These are phyloP conservation scores for Gyrodon tennesseensis DNA, from an alignment of 1,284 basidiomycete genomes.

Conservation along the genomic window DNA sequence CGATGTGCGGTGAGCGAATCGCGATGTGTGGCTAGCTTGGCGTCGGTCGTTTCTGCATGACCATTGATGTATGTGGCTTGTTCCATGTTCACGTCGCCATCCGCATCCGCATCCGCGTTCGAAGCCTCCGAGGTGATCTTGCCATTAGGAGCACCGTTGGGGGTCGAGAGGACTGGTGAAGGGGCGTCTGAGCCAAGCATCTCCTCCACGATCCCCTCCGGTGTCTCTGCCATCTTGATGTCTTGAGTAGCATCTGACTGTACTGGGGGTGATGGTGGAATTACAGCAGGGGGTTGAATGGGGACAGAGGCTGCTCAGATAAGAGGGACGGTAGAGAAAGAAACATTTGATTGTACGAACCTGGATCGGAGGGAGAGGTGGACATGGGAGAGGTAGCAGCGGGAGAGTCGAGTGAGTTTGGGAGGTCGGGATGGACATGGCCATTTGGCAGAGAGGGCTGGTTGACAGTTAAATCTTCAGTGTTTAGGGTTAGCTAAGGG, in stretches of 20 bases:
- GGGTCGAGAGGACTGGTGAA: slow-evolving; percentile 22
- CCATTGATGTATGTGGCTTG: slow-evolving; percentile 46
- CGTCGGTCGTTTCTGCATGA: slow-evolving; percentile 35
- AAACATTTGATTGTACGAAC: slow-evolving; percentile 46
- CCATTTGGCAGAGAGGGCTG: slow-evolving; percentile 65
- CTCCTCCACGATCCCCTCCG: slow-evolving; percentile 32
- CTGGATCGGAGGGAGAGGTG: slow-evolving; percentile 51
- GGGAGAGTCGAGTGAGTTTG: slow-evolving; percentile 48
- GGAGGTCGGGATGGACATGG: slow-evolving; percentile 59
- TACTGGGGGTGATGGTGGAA: slow-evolving; percentile 53
- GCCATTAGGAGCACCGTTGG: slow-evolving; percentile 25
- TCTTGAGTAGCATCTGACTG: slow-evolving; percentile 54
- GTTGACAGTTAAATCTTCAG: slow-evolving; percentile 59
- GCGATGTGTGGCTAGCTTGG: slow-evolving; percentile 35
- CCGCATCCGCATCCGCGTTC: slow-evolving; percentile 36
- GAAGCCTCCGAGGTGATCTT: slow-evolving; percentile 33
- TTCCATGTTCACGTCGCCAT: slow-evolving; percentile 59
- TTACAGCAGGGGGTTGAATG: slow-evolving; percentile 50
- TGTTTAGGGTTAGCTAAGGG: slow-evolving; percentile 54
- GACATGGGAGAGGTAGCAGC: slow-evolving; percentile 45
- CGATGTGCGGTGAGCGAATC: slow-evolving; percentile 45
- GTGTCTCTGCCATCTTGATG: slow-evolving; percentile 51
- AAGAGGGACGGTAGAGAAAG: slow-evolving; percentile 33
- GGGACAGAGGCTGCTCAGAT: slow-evolving; percentile 50
- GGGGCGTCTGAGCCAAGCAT: slow-evolving; percentile 28